Percentiles rank a stretch among this genome's conserved stretches.
Evolutionary conservation across 1,139 yeast species (phyloP).

Genomic region (Zygoascus hellenicus): DNA sequence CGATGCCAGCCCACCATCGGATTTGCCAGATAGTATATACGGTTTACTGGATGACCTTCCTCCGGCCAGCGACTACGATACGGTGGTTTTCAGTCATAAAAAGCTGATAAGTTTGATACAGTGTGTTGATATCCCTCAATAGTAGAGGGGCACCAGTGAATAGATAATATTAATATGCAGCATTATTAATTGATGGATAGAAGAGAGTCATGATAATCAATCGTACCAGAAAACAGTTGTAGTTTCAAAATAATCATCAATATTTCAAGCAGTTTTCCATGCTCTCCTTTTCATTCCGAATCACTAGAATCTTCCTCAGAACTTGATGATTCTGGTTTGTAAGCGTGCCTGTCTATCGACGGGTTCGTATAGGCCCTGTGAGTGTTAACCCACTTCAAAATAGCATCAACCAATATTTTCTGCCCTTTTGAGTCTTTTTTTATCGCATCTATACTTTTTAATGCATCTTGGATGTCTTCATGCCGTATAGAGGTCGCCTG

Average conservation of each 20-base stretch:
- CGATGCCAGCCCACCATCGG: not conserved
- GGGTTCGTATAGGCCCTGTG: constrained; percentile 16
- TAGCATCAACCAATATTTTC: constrained; percentile 12
- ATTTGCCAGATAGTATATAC: constrained; percentile 21
- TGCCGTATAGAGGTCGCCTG: constrained; percentile 60
- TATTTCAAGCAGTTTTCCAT: too few relatives aligned
- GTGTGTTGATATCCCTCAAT: constrained; percentile 11
- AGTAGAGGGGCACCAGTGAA: too few relatives aligned
- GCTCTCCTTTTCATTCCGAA: too few relatives aligned
- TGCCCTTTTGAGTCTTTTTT: not conserved
- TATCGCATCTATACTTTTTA: constrained; percentile 47
- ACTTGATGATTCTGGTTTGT: not conserved
- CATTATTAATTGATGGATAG: too few relatives aligned
- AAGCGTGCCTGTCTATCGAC: constrained; percentile 14
- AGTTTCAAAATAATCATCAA: too few relatives aligned
- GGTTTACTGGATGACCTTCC: constrained; percentile 28
- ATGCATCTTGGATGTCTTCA: constrained; percentile 60
- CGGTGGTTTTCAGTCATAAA: constrained; percentile 25
- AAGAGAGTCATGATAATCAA: too few relatives aligned
- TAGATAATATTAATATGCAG: too few relatives aligned
- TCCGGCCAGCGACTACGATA: constrained; percentile 28
- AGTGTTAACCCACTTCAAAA: constrained; percentile 15
- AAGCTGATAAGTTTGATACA: constrained; percentile 21
- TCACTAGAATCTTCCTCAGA: not conserved
- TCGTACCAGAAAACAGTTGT: too few relatives aligned